Base-by-base conservation (phyloP, 768 basidiomycete species). In the Suillus placidus region DNA sequence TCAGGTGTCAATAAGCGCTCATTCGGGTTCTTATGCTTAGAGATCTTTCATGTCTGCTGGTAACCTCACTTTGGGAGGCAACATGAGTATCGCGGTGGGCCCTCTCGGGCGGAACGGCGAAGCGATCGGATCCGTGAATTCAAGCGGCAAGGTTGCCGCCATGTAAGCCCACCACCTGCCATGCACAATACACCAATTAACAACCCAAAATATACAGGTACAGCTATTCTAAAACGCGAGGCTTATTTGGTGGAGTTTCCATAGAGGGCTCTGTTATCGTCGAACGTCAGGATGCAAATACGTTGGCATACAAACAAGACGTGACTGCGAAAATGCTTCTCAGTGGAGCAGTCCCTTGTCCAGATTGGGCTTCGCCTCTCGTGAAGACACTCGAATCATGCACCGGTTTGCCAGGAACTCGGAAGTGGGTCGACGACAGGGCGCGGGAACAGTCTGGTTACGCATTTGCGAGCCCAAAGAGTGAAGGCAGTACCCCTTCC, bases 101-200 rank as follows among this genome's bases (percentile, higher is more conserved):
- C 97, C 97, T 12, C 80, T 99, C 1, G 97, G 97, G 26, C 88
- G 97, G 35, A 98, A 95, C 72, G 93, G 92, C 54, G 97, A 99
- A 80, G 97, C 95, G 4, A 83, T 83, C 3, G 95, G 94, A 20
- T 82, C 93, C 0, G 68, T 99, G 54, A 97, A 88, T 71, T 84
- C 92, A 1, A 91, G 87, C 60, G 96, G 96, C 55, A 93, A 89
- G 73, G 80, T 97, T 6, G 93, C 97, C 6, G 95, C 95, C 42
- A 97, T 99, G 95, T 95, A 71, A 68, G 80, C 67, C 10, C 10
- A 38, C 61, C 55, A 30, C 14, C 60, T 62, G 4, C 43, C 40
- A 26, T 32, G 42, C 42, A 30, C 64, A 62, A 49, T 26, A 37
- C 61, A 32, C 70, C 32, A 62, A 43, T 57, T 58, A 47, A 56